Evolutionary conservation across 257 asterid species (phyloP).

Genomic region (Solanum commersonii): DNA sequence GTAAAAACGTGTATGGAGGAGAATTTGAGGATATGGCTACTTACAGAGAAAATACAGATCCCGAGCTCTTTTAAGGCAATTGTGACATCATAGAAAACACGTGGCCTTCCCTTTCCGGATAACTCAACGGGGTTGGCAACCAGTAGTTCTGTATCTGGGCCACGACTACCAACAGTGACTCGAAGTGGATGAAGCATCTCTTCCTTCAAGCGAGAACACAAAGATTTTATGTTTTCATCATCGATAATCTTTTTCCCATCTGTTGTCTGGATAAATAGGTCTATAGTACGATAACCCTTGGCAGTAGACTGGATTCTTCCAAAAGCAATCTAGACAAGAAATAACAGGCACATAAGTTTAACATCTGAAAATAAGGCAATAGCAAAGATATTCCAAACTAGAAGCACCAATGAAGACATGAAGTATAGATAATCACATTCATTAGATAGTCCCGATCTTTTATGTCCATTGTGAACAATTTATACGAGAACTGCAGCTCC

Average conservation of each 20-base stretch:
- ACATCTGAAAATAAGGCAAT: not conserved
- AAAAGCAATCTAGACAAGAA: slow-evolving; percentile 23
- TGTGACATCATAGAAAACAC: slow-evolving; percentile 37
- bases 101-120: slow-evolving; percentile 45
- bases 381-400: not conserved
- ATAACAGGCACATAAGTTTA: not conserved
- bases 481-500: not conserved
- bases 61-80: slow-evolving; percentile 33
- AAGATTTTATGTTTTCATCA: slow-evolving; percentile 17
- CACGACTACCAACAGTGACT: slow-evolving; percentile 38
- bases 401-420: not conserved
- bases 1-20: not conserved
- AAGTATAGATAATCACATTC: not conserved
- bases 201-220: slow-evolving; percentile 32
- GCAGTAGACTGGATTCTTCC: slow-evolving; percentile 31
- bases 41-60: slow-evolving; percentile 37
- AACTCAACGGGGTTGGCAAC: slow-evolving; percentile 52
- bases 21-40: not conserved
- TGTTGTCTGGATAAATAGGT: slow-evolving; percentile 27
- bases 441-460: not conserved
- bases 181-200: slow-evolving; percentile 48
- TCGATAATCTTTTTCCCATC: slow-evolving; percentile 38
- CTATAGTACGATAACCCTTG: slow-evolving; percentile 29
- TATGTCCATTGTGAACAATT: not conserved
- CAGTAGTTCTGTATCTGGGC: slow-evolving; percentile 45